Base-by-base conservation (phyloP, 345 rosid species). In the Mallotus nudiflorus region DNA sequence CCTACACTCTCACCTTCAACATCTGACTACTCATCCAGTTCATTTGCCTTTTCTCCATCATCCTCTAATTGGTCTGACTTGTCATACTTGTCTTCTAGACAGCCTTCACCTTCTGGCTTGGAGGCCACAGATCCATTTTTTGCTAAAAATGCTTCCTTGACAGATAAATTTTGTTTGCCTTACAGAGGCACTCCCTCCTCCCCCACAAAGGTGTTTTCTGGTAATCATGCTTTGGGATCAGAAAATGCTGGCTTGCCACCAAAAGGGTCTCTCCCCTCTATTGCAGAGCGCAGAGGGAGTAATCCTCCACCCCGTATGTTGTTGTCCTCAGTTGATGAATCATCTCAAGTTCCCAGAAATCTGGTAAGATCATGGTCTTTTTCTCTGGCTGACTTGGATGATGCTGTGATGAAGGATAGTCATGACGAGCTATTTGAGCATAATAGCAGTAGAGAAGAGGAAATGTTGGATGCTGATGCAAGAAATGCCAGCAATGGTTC, bases 41-140 rank as follows among this genome's bases (percentile, higher is more conserved):
- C 88, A 25, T 85, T 86, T 70, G 70, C 82, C 68, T 86, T 89
- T 67, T 89, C 93, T 54, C 93, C 93, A 25, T 82, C 91, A 12
- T 86, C 91, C 40, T 83, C 91, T 55, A 89, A 85, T 69, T 86
- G 89, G 91, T 86, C 90, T 62, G 93, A 88, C 82, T 73, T 82
- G 24, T 81, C 88, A 28, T 82, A 75, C 77, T 73, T 80, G 55
- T 84, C 89, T 60, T 86, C 90, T 58, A 85, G 67, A 79, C 93
- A 81, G 69, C 86, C 91, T 79, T 85, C 89, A 52, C 93, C 93
- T 29, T 85, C 93, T 59, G 75, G 80, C 64, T 22, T 73, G 74
- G 89, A 83, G 70, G 61, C 82, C 25, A 62, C 60, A 5, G 83
- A 84, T 60, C 73, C 62, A 40, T 70, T 63, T 74, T 50, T 64